Percentiles rank a stretch among this genome's conserved stretches.
These are phyloP conservation scores for Fusarium kyushuense DNA, from an alignment of 2,329 filamentous ascomycete species.

Conservation along the genomic window DNA sequence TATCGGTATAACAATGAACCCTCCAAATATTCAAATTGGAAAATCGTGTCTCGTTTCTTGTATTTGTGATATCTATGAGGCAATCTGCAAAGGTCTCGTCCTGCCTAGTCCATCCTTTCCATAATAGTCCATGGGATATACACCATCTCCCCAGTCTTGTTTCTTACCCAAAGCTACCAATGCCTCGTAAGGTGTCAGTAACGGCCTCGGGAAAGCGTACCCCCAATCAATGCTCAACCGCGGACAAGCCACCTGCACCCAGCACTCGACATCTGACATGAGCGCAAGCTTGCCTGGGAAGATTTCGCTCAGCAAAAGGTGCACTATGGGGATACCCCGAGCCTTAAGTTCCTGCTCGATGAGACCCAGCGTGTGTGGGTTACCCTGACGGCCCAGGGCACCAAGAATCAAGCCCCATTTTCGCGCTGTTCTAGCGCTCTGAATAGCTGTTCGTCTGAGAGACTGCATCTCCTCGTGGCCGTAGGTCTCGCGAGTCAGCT, in stretches of 20 bases:
- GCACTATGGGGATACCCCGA: constrained; percentile 82
- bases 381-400: constrained; percentile 91
- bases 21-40: neutral
- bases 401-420: constrained; percentile 98
- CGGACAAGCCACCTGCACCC: constrained; percentile 99
- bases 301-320: constrained; percentile 91
- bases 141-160: constrained; percentile 78
- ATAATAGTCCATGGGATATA: constrained; percentile 99
- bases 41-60: constrained; percentile 12
- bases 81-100: constrained; percentile 66
- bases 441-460: constrained; percentile 81
- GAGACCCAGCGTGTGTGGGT: constrained; percentile 88
- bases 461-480: constrained; percentile 91
- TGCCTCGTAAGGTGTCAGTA: constrained; percentile 95
- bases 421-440: constrained; percentile 77
- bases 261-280: constrained; percentile 95
- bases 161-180: constrained; percentile 85
- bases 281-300: constrained; percentile 94
- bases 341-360: constrained; percentile 82
- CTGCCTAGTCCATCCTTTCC: constrained; percentile 90
- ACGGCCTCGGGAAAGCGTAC: constrained; percentile 89
- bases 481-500: constrained; percentile 91
- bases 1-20: neutral
- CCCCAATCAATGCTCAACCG: constrained; percentile 98
- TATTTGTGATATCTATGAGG: constrained; percentile 12